These are phyloP conservation scores for Alisma plantagoaquatica DNA, from an alignment of 106 monocot species.

Conservation along the genomic window DNA sequence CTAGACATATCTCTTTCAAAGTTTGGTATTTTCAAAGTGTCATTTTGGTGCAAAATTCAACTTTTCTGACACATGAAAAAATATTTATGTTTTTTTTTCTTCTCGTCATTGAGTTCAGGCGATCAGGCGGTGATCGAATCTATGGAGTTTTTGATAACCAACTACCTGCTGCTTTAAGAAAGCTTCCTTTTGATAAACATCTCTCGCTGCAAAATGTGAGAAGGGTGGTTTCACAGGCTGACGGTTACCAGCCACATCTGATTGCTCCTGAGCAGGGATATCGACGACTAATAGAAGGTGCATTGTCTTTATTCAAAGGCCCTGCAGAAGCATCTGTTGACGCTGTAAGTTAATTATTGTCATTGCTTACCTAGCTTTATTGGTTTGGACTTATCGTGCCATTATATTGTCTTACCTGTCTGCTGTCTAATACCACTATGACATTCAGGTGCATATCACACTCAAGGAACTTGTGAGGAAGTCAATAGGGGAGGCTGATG, in stretches of 20 bases:
- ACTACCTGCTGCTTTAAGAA: constrained; percentile 66
- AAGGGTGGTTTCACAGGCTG: constrained; percentile 66
- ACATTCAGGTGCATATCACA: constrained; percentile 39
- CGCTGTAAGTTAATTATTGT: constrained; percentile 32
- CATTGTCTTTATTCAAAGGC: constrained; percentile 53
- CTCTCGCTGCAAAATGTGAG: constrained; percentile 63
- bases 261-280: constrained; percentile 87
- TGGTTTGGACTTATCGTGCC: too few relatives aligned
- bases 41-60: too few relatives aligned
- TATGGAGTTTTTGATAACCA: constrained; percentile 86
- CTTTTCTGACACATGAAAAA: too few relatives aligned
- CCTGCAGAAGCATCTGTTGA: constrained; percentile 80
- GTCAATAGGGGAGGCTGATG: constrained; percentile 48
- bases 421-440: neutral
- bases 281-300: constrained; percentile 60
- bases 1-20: too few relatives aligned
- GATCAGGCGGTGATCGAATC: constrained; percentile 72
- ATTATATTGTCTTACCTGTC: neutral
- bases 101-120: constrained; percentile 25
- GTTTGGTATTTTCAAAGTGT: too few relatives aligned
- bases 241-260: constrained; percentile 79
- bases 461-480: constrained; percentile 50
- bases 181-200: constrained; percentile 69
- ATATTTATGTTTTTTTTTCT: too few relatives aligned
- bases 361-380: neutral